Conservation (phyloP, 352 stramenopile genomes). For the Blastocystis sp. region DNA sequence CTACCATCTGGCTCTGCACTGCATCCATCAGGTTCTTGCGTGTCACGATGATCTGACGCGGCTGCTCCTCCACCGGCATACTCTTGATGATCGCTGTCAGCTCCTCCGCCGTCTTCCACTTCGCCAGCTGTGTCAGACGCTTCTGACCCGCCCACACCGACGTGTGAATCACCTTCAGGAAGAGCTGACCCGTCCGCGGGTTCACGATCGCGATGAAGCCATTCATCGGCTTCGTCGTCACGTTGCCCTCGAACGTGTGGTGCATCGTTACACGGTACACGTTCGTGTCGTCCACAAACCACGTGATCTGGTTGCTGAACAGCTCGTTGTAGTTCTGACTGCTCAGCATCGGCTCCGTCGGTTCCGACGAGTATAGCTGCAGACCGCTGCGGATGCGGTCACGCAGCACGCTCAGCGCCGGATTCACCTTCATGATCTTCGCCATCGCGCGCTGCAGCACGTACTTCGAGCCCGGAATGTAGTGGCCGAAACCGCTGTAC, state of each 20-base stretch:
- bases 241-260: conserved; percentile 97
- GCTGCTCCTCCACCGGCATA: conserved; percentile 95
- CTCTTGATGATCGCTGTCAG: conserved; percentile 94
- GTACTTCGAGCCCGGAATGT: conserved; percentile 94
- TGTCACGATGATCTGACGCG: conserved; percentile 99
- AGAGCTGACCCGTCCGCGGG: conserved; percentile 92
- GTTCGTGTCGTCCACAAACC: conserved; percentile 99
- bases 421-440: conserved; percentile 99
- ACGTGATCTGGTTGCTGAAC: conserved; percentile 99
- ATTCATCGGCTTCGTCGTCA: conserved; percentile 99
- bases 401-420: conserved; percentile 93
- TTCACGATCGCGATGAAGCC: conserved; percentile 99
- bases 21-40: conserved; percentile 97
- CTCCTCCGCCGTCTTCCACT: conserved; percentile 99
- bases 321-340: conserved; percentile 99
- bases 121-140: conserved; percentile 91
- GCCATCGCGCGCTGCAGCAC: conserved; percentile 98
- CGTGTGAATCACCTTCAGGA: conserved; percentile 99
- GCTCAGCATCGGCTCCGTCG: conserved; percentile 96
- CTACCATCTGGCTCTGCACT: conserved; percentile 92
- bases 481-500: conserved; percentile 98
- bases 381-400: conserved; percentile 98
- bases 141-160: conserved; percentile 98
- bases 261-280: conserved; percentile 97
- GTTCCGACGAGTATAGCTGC: conserved; percentile 97